A percentile compares a stretch with the other conserved stretches of the same genome.
Evolutionary conservation across 306 rosid species (phyloP).

Genomic region (Pyrus pyrifolia): DNA sequence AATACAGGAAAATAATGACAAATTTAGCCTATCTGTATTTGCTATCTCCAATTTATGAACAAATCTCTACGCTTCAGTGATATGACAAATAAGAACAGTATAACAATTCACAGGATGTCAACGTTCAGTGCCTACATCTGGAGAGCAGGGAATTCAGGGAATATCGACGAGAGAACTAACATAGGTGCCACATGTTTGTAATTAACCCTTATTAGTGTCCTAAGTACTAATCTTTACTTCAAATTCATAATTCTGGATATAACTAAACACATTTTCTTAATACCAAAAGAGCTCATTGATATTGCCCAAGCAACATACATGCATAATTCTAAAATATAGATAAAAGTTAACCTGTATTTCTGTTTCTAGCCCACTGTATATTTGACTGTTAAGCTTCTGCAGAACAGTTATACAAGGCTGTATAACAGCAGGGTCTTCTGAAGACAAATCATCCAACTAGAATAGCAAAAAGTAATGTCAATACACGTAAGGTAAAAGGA

Average conservation of each 20-base stretch:
- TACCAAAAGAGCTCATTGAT: neutral
- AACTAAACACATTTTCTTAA: neutral
- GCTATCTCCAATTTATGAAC: neutral
- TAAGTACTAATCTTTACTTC: neutral
- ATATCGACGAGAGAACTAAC: too few species aligned
- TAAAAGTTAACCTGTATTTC: conserved; percentile 57
- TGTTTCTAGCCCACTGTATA: conserved; percentile 40
- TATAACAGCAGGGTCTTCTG: conserved; percentile 51
- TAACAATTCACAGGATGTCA: neutral
- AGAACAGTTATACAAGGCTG: conserved; percentile 70
- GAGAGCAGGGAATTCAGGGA: neutral
- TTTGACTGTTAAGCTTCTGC: conserved; percentile 50
- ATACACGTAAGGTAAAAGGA: neutral
- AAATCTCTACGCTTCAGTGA: neutral
- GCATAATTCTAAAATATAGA: neutral
- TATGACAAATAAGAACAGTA: neutral
- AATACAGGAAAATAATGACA: conserved; percentile 14
- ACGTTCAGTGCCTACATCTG: neutral
- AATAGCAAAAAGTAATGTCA: conserved; percentile 19
- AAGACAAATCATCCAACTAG: conserved; percentile 52
- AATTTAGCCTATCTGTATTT: neutral
- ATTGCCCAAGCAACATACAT: neutral
- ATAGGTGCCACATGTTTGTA: neutral
- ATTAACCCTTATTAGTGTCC: neutral
- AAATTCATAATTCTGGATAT: neutral